Percentiles rank a stretch among this genome's conserved stretches.
Evolutionary conservation across 176 grass and related monocot species (phyloP).

Genomic region (Olyra latifolia): DNA sequence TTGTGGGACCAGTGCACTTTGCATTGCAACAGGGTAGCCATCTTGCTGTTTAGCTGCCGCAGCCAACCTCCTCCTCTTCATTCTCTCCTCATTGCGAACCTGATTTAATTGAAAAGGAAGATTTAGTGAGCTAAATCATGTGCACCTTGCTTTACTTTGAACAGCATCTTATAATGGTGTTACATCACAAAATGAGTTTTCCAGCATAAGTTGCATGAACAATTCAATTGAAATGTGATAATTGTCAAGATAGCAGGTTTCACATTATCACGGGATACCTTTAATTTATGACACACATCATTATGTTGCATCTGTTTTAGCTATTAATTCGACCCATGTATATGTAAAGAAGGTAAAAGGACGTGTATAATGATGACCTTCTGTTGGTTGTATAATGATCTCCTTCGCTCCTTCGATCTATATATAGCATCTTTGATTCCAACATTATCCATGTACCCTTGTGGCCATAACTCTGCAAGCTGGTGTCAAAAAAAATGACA

Average conservation of each 20-base stretch:
- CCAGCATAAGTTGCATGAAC: neutral
- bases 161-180: neutral
- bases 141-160: neutral
- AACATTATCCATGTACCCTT: constrained; percentile 94
- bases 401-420: constrained; percentile 84
- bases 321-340: constrained; percentile 9
- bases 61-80: constrained; percentile 83
- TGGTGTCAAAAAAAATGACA: constrained; percentile 35
- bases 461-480: constrained; percentile 95
- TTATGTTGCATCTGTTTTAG: constrained; percentile 11
- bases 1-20: constrained; percentile 29
- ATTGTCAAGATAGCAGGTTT: neutral
- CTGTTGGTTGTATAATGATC: constrained; percentile 59
- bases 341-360: neutral
- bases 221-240: constrained; percentile 1
- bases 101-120: constrained; percentile 35
- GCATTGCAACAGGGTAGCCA: constrained; percentile 47
- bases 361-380: constrained; percentile 58
- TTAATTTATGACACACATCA: neutral
- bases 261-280: neutral
- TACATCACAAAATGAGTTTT: constrained; percentile 7
- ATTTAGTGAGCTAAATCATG: neutral
- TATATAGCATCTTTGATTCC: constrained; percentile 96
- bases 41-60: constrained; percentile 40
- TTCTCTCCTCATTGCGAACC: constrained; percentile 72